Base-by-base conservation (phyloP, 352 stramenopile genomes). In the Phytophthora kernoviae region DNA sequence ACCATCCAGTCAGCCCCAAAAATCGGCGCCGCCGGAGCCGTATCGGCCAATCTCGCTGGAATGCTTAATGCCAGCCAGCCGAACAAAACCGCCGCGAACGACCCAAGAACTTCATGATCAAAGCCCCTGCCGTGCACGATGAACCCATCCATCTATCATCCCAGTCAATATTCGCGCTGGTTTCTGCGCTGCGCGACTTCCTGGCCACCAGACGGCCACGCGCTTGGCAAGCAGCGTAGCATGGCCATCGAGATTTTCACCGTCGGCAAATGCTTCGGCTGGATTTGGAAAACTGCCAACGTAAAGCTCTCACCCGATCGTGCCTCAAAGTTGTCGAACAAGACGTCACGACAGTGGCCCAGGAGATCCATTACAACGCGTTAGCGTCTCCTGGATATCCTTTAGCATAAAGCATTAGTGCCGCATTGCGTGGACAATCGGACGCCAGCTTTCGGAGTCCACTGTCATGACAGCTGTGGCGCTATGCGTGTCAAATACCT, bases 391-490 rank as follows among this genome's bases (percentile, higher is more conserved):
- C 42, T 54, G 42, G 53, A 56, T 32, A 21, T 26, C 21, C 37
- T 30, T 30, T 4, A 41, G 30, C 39, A 39, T 22, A 51, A 65
- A 20, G 27, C 15, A 17, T 42, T 44, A 48, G 42, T 39, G 9
- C 39, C 15, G 39, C 39, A 15, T 44, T 33, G 17, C 41, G 41
- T 33, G 11, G 22, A 30, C 17, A 7, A 24, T 18, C 18, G 6
- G 45, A 22, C 37, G 34, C 15, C 27, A 30, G 3, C 24, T 3
- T 30, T 30, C 24, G 24, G 26, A 14, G 37, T 42, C 62, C 56
- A 70, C 62, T 65, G 20, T 70, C 12, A 22, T 66, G 62, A 70
- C 56, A 70, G 10, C 43, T 52, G 62, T 65, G 55, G 62, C 32
- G 47, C 50, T 37, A 24, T n/a, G 46, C n/a, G n/a, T 57, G 47